Conservation (phyloP, 805 yeast species). For the Ogataea parapolymorpha region DNA sequence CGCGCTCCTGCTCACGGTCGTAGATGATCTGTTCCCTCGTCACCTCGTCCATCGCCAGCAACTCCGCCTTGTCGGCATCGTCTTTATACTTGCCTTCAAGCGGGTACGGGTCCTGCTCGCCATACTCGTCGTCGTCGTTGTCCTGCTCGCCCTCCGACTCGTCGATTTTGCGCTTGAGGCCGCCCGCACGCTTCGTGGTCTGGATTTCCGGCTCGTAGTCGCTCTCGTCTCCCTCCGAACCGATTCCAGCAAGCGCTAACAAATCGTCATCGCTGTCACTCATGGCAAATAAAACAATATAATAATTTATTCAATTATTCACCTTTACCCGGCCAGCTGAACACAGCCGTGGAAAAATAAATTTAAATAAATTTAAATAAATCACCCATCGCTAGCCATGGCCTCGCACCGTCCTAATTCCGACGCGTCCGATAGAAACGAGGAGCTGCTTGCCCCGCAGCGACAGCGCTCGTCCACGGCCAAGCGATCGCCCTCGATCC, state of each 20-base stretch:
- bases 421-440: background rate
- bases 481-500: conserved; percentile 86
- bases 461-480: conserved; percentile 44
- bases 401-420: conserved; percentile 1
- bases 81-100: conserved; percentile 87
- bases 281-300: conserved; percentile 38
- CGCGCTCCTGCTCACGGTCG: conserved; percentile 91
- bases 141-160: conserved; percentile 31
- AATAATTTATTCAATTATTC: background rate
- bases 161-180: conserved; percentile 25
- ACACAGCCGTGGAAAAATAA: conserved; percentile 3
- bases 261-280: conserved; percentile 93
- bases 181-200: conserved; percentile 25
- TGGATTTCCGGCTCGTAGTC: conserved; percentile 36
- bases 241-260: conserved; percentile 89
- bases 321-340: conserved; percentile 6
- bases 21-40: conserved; percentile 88
- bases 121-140: conserved; percentile 31
- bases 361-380: too few species aligned
- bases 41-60: conserved; percentile 80
- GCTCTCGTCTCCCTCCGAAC: conserved; percentile 37
- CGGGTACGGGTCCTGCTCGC: conserved; percentile 77
- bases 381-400: too few species aligned
- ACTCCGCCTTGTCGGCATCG: conserved; percentile 65
- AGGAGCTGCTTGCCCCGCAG: background rate